Conservation (phyloP, 2,329 filamentous ascomycete genomes). For the Didymella sp. region DNA sequence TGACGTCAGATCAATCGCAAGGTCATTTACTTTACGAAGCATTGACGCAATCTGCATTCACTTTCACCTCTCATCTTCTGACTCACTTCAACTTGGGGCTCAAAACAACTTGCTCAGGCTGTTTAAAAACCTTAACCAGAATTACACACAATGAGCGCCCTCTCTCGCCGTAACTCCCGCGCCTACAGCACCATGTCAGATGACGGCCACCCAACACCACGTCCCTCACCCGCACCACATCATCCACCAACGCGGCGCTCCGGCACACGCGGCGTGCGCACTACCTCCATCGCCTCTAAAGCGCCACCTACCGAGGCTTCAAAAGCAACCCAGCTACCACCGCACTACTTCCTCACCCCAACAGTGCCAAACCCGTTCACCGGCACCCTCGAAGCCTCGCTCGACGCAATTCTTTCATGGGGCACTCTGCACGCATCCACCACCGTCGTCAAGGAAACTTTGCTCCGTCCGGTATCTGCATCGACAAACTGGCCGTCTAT, state of each 20-base stretch:
- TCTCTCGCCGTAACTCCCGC: conserved; percentile 5
- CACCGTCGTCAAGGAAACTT: conserved; percentile 5
- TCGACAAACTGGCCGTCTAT: conserved; percentile 26
- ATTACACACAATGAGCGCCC: neutral
- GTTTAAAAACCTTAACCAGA: neutral
- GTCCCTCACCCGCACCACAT: neutral
- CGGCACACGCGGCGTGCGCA: conserved; percentile 1
- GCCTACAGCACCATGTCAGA: conserved; percentile 17
- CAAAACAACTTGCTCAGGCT: neutral
- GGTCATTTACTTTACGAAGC: neutral
- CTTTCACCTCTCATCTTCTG: conserved; percentile 3
- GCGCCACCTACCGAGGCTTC: neutral
- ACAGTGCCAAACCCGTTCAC: conserved; percentile 33
- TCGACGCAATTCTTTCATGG: conserved; percentile 34
- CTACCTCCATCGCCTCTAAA: neutral
- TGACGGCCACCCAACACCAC: conserved; percentile 4
- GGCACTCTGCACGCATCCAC: neutral
- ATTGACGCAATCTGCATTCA: neutral
- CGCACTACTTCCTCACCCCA: conserved; percentile 28
- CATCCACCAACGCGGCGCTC: neutral
- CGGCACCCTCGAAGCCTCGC: conserved; percentile 31
- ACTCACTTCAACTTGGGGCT: no score
- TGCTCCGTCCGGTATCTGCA: conserved; percentile 14
- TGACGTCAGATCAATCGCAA: neutral
- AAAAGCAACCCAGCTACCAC: conserved; percentile 8